Base-by-base conservation (phyloP, 2,329 filamentous ascomycete species). In the Setomelanomma holmii region DNA sequence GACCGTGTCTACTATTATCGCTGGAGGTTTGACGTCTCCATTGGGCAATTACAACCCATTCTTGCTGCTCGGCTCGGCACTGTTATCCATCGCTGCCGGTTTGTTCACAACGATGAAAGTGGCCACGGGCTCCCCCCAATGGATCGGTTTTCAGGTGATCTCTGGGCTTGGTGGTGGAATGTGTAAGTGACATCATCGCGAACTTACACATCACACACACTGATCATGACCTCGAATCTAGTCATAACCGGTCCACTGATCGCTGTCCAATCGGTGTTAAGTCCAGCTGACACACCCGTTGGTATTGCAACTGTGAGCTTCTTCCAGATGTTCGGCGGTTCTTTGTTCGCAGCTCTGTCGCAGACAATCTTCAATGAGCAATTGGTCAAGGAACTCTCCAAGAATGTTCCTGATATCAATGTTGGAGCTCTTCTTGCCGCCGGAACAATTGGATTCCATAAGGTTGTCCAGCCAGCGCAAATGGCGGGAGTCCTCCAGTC, bases 311-410 rank as follows among this genome's bases (percentile, higher is more conserved):
- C 75, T 12, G 55, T 75, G 12, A 75, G 78, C 43, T 88, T 89
- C 74, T 84, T 84, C 74, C 84, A 89, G 65, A 75, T 72, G 11
- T 79, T 89, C 14, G 86, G 86, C 40, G 86, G 86, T 3, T 84
- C 87, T 4, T 71, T 90, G 20, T 85, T 85, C 62, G 80, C 89
- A 40, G 82, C 83, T 11, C 81, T 88, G 2, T 82, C 83, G 0
- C 84, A 90, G 68, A 84, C 85, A 11, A 79, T 88, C 40, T 89
- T 90, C 77, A 82, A 84, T 60, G 87, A 88, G 63, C 84, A 81
- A 1, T 76, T 90, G 23, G 75, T 86, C 49, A 71, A 78, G 10
- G 76, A 81, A 30, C 75, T 90, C 5, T 66, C 70, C 2, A 67
- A 52, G 21, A 56, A 57, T 6, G 66, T 64, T 4, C 77, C 78